Base-by-base conservation (phyloP, 1,284 basidiomycete genomes). In the Athelia sp. region DNA sequence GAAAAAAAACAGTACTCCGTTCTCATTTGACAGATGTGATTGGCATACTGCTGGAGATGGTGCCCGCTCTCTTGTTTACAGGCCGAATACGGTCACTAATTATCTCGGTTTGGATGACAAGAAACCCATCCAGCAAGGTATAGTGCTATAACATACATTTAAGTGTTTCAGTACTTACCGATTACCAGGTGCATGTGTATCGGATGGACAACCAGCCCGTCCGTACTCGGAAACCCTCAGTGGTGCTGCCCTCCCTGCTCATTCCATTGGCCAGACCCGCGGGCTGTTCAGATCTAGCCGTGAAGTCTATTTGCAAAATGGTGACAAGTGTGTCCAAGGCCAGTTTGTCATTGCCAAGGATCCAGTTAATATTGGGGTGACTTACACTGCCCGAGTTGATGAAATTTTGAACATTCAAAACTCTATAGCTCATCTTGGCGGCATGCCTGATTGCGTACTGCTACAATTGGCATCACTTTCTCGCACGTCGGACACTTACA, bases 261-360 rank as follows among this genome's bases (percentile, higher is more conserved):
- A 44, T n/a, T 10, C 21, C 43, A 22, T 26, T 18, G 15, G 18
- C 24, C 6, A 26, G 10, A 23, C 8, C 43, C 4, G 4, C 10
- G 10, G 8, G 23, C 43, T 22, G 10, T 22, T 44, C 36, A n/a
- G n/a, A n/a, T 8, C 36, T n/a, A 17, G 36, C 19, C 15, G 36
- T n/a, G 36, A 40, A 40, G 19, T 40, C 8, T 21, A 8, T 26
- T 21, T 44, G 14, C 8, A 26, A 23, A 44, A 44, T 22, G 43
- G 43, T 21, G 43, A 44, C 24, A n/a, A 26, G 22, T 23, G 18
- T 44, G 43, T n/a, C 9, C 19, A 6, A 10, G 36, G 36, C 4
- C 36, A 44, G 21, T 44, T 44, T 44, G 43, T 44, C 4, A 23
- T 44, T n/a, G 9, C 36, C n/a, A 40, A 40, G 36, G 36, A 8